Conservation (phyloP, 2,329 filamentous ascomycete species). For the Beauveria pseudobassiana region DNA sequence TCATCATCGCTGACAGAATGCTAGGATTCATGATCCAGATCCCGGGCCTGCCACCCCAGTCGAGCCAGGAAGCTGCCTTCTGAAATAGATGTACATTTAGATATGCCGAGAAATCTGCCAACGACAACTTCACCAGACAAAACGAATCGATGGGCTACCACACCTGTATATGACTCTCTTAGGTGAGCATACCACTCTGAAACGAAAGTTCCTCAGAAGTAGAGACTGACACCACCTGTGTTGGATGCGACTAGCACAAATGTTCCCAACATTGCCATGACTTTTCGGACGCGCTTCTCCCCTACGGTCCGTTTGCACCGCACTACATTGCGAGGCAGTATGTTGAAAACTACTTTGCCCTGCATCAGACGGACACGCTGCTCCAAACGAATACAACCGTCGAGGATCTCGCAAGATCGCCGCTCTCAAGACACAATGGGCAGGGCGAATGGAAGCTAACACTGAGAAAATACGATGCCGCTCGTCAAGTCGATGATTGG, state of each 20-base stretch:
- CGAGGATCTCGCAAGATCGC: constrained; percentile 36
- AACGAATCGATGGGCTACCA: constrained; percentile 39
- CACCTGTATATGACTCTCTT: constrained; percentile 43
- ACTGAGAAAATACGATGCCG: constrained; percentile 37
- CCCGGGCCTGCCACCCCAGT: constrained; percentile 27
- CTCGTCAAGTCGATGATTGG: constrained; percentile 40
- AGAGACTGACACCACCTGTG: background rate
- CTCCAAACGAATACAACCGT: constrained; percentile 45
- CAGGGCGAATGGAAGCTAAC: constrained; percentile 37
- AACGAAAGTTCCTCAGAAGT: background rate
- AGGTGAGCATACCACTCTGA: constrained; percentile 29
- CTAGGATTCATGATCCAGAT: constrained; percentile 44
- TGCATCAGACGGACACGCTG: constrained; percentile 37
- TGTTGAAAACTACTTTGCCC: constrained; percentile 47
- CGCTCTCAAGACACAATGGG: constrained; percentile 1
- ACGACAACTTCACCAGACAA: constrained; percentile 28
- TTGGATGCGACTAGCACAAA: constrained; percentile 36
- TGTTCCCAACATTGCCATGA: constrained; percentile 49
- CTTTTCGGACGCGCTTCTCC: constrained; percentile 43
- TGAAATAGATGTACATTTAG: constrained; percentile 38
- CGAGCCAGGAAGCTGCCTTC: constrained; percentile 34
- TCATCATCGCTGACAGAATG: background rate
- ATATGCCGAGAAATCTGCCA: constrained; percentile 35
- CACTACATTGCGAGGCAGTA: constrained; percentile 49
- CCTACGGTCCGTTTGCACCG: constrained; percentile 49